These are phyloP conservation scores for Phytophthora macrochlamydospora DNA, from an alignment of 352 stramenopile genomes.

Conservation along the genomic window DNA sequence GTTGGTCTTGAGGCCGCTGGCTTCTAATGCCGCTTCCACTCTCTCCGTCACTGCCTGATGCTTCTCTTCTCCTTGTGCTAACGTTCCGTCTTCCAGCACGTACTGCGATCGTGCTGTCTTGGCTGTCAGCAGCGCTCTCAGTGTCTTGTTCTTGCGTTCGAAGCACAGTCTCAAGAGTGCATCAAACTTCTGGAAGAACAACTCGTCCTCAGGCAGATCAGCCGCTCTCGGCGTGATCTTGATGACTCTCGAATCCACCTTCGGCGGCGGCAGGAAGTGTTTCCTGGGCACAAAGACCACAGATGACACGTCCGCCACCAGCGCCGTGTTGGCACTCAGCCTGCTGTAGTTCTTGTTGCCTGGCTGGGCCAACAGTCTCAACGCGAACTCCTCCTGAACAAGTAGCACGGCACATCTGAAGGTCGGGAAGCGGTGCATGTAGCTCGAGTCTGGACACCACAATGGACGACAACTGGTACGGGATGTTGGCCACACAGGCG, in stretches of 20 bases:
- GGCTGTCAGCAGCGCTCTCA: constrained; percentile 70
- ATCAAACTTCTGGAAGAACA: constrained; percentile 83
- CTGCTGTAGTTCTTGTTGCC: constrained; percentile 82
- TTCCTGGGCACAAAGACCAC: constrained; percentile 62
- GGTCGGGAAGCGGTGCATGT: constrained; percentile 64
- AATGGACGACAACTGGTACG: constrained; percentile 87
- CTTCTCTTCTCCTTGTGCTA: constrained; percentile 23
- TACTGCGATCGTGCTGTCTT: constrained; percentile 59
- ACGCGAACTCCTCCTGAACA: constrained; percentile 87
- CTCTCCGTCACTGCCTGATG: constrained; percentile 46
- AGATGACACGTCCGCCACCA: constrained; percentile 70
- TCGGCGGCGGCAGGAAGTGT: constrained; percentile 80
- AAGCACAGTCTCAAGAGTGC: constrained; percentile 78
- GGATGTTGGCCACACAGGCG: constrained; percentile 86
- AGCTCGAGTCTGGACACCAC: constrained; percentile 76
- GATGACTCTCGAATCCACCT: constrained; percentile 86
- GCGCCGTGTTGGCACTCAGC: constrained; percentile 77
- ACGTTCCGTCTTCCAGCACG: constrained; percentile 22
- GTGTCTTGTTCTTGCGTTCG: constrained; percentile 87
- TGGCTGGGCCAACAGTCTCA: constrained; percentile 72
- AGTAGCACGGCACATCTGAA: constrained; percentile 77
- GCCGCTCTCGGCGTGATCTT: constrained; percentile 51
- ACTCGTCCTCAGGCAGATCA: constrained; percentile 27
- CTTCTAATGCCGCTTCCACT: constrained; percentile 56
- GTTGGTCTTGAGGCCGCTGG: constrained; percentile 47